Base-by-base conservation (phyloP, 371 early-diverging fungal genomes). In the Rhizopus microsporus region DNA sequence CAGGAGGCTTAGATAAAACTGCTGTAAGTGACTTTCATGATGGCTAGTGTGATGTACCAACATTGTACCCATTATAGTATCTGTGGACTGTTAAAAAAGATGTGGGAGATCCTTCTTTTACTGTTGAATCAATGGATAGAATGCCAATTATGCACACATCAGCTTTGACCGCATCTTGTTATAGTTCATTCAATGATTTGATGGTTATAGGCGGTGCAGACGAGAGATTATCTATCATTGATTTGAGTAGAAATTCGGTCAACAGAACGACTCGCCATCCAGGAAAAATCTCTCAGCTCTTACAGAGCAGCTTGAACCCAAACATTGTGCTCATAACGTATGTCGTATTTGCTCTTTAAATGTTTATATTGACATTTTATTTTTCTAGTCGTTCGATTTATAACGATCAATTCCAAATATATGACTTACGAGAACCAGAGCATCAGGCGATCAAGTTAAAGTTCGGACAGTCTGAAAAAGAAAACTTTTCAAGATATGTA, bases 201-300 rank as follows among this genome's bases (percentile, higher is more conserved):
- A 29, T 75, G 8, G 61, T 64, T 39, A 56, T 69, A 2, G 75
- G 75, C 12, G 75, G 75, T 23, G 48, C 67, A 3, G 75, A 75
- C 50, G 58, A 61, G 5, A 53, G 64, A 34, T 33, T 75, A 0
- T 52, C 62, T 16, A 50, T 61, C 0, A 67, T 52, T 54, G 72
- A 75, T 51, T 38, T 69, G 30, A 42, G 54, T 17, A 52, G 62
- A 12, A 49, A 46, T 23, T 34, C 48, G 23, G 12, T 34, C 2
- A 29, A 51, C 0, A 46, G 39, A 35, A 55, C 54, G 23, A 44
- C 45, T 16, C 51, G 60, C n/a, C 35, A 51, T 33, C 23, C 17
- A 9, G 51, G 51, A 12, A 57, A 51, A 15, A 45, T 62, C 15
- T 52, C 16, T 15, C 59, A 64, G 17, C 49, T 64, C 17, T 51